phyloP scores from a whole-genome alignment of 1,284 basidiomycete genomes.

The Xanthoconium separans region DNA sequence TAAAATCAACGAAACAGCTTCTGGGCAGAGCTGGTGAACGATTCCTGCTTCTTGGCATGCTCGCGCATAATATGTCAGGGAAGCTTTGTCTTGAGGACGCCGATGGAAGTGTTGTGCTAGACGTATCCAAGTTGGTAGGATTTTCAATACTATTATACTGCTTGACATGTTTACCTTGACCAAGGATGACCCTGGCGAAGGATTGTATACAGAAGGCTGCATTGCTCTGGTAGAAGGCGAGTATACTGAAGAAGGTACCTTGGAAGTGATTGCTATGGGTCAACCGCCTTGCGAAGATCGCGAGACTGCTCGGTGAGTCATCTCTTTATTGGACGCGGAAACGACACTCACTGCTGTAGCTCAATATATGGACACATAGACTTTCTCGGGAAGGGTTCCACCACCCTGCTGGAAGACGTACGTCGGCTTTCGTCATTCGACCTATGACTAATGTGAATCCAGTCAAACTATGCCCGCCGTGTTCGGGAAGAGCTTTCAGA shows the following conservation, averaged over 20 bases:
- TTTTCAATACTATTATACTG: not conserved
- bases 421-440: slow-evolving; percentile 25
- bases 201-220: slow-evolving; percentile 95
- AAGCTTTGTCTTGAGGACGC: slow-evolving; percentile 90
- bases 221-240: slow-evolving; percentile 96
- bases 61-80: slow-evolving; percentile 88
- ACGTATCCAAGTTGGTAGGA: slow-evolving; percentile 84
- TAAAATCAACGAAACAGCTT: slow-evolving; percentile 95
- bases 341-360: slow-evolving; percentile 38
- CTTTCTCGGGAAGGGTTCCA: slow-evolving; percentile 90
- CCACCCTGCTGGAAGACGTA: slow-evolving; percentile 92
- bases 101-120: slow-evolving; percentile 88
- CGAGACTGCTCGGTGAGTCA: slow-evolving; percentile 69
- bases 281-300: slow-evolving; percentile 95
- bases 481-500: slow-evolving; percentile 67
- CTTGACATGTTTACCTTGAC: slow-evolving; percentile 7
- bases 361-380: slow-evolving; percentile 94
- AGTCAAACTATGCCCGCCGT: slow-evolving; percentile 63
- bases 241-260: slow-evolving; percentile 88
- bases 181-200: slow-evolving; percentile 91
- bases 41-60: slow-evolving; percentile 94
- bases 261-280: slow-evolving; percentile 91
- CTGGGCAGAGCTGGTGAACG: slow-evolving; percentile 88
- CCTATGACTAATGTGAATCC: slow-evolving; percentile 5
- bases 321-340: not conserved